phyloP scores from a whole-genome alignment of 129 eudicot genomes.

The Pulicaria dysenterica region DNA sequence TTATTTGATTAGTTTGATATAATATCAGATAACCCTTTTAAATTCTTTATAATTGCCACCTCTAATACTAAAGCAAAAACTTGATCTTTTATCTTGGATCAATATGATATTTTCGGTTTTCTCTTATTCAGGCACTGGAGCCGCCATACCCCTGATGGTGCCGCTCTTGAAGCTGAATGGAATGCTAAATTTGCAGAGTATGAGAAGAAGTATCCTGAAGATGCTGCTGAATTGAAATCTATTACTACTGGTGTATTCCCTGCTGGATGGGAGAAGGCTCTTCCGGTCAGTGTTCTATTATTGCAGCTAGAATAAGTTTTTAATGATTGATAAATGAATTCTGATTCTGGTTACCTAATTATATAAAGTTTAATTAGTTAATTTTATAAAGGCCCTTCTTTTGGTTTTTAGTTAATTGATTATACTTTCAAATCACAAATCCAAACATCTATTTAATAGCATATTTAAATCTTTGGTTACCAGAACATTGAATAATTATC shows the following conservation, averaged over 20 bases:
- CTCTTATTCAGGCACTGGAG: slow-evolving; percentile 78
- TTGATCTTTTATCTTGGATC: background rate
- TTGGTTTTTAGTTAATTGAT: too few species aligned
- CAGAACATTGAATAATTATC: background rate
- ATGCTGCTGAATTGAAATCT: slow-evolving; percentile 74
- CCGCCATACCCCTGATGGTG: slow-evolving; percentile 82
- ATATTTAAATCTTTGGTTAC: too few species aligned
- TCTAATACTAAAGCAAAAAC: background rate
- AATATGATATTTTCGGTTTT: background rate
- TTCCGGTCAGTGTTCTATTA: slow-evolving; percentile 56
- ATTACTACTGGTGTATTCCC: slow-evolving; percentile 63
- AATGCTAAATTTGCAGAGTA: slow-evolving; percentile 82
- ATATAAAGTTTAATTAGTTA: too few species aligned
- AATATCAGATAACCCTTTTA: background rate
- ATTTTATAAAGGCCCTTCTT: too few species aligned
- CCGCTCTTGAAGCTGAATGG: slow-evolving; percentile 92
- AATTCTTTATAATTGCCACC: background rate
- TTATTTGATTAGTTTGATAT: too few species aligned
- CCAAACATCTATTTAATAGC: too few species aligned
- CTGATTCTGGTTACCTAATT: too few species aligned
- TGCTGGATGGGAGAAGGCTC: slow-evolving; percentile 93
- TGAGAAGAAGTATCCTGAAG: slow-evolving; percentile 82
- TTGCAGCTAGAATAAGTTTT: background rate
- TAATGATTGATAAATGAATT: background rate
- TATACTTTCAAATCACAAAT: too few species aligned